A percentile compares a stretch with the other conserved stretches of the same genome.
These are phyloP conservation scores for Colletotrichum shisoi DNA, from an alignment of 2,329 filamentous ascomycete genomes.

Conservation along the genomic window DNA sequence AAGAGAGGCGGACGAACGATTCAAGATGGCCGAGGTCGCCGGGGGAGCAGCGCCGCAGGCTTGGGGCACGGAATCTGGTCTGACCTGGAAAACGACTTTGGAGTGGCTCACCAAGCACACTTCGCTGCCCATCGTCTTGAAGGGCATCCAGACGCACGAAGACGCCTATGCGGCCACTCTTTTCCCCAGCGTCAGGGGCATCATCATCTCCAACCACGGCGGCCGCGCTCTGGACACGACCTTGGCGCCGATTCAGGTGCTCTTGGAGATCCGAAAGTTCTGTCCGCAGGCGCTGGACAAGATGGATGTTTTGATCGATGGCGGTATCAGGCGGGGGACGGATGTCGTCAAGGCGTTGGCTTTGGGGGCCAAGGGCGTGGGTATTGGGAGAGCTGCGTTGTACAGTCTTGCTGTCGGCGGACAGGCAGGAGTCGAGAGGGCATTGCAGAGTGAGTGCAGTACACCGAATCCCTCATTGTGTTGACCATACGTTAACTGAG, in stretches of 20 bases:
- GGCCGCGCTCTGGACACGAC: constrained; percentile 60
- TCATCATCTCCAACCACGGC: constrained; percentile 66
- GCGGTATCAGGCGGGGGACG: constrained; percentile 61
- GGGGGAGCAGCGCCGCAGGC: constrained; percentile 24
- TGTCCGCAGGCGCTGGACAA: constrained; percentile 59
- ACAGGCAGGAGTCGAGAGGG: constrained; percentile 62
- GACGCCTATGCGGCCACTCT: constrained; percentile 48
- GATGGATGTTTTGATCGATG: constrained; percentile 63
- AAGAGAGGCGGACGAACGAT: constrained; percentile 65
- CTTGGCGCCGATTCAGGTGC: constrained; percentile 48
- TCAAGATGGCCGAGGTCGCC: constrained; percentile 58
- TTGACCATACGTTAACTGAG: not conserved
- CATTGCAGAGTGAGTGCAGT: constrained; percentile 60
- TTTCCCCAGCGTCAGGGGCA: constrained; percentile 54
- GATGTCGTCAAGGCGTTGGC: constrained; percentile 64
- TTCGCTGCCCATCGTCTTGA: constrained; percentile 62
- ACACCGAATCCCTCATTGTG: too few relatives aligned
- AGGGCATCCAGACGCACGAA: constrained; percentile 64
- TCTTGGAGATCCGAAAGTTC: constrained; percentile 59
- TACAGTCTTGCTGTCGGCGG: constrained; percentile 61
- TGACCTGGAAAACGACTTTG: constrained; percentile 61
- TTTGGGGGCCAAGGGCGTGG: constrained; percentile 62
- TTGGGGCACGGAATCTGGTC: constrained; percentile 56
- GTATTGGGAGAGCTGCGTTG: constrained; percentile 61
- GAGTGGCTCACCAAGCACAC: constrained; percentile 58